A percentile compares a stretch with the other conserved stretches of the same genome.
Evolutionary conservation across 352 stramenopile genomes (phyloP).

Genomic region (Globisporangium uncinulatum): DNA sequence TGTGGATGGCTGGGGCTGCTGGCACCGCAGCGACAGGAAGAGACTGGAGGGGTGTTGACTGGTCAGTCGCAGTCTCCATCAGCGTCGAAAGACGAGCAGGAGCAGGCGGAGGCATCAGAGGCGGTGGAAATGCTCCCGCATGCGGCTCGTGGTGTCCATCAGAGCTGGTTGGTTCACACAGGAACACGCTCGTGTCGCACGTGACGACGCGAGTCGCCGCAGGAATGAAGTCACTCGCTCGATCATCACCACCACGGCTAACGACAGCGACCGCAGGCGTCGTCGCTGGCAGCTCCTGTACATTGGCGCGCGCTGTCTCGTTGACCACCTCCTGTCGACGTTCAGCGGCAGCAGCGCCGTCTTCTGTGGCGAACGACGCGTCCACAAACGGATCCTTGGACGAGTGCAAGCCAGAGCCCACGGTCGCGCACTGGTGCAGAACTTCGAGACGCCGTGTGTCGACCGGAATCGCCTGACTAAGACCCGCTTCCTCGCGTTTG

Average conservation of each 20-base stretch:
- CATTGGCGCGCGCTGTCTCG: slow-evolving; percentile 6
- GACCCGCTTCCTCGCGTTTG: background rate
- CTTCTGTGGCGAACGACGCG: slow-evolving; percentile 24
- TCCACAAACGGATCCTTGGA: slow-evolving; percentile 48
- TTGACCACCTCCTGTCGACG: slow-evolving; percentile 7
- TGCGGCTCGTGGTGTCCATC: background rate
- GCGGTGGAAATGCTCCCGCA: too few species aligned
- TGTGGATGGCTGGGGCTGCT: slow-evolving; percentile 14
- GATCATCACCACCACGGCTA: background rate
- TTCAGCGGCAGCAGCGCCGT: background rate
- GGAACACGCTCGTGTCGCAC: slow-evolving; percentile 2
- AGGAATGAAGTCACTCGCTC: background rate
- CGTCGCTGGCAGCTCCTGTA: slow-evolving; percentile 4
- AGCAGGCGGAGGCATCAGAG: slow-evolving; percentile 15
- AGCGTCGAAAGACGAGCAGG: slow-evolving; percentile 5
- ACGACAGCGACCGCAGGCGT: slow-evolving; percentile 4
- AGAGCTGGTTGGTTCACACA: background rate
- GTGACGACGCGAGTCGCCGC: slow-evolving; percentile 6
- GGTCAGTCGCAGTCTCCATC: background rate
- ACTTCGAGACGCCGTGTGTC: slow-evolving; percentile 45
- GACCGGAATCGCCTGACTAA: slow-evolving; percentile 32
- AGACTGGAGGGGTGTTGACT: background rate
- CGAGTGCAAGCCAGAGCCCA: slow-evolving; percentile 30
- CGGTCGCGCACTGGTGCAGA: slow-evolving; percentile 68
- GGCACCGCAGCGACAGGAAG: background rate